Percentiles rank a stretch among this genome's conserved stretches.
Evolutionary conservation across 1,284 basidiomycete genomes (phyloP).

Genomic region (Anthracocystis setariae): DNA sequence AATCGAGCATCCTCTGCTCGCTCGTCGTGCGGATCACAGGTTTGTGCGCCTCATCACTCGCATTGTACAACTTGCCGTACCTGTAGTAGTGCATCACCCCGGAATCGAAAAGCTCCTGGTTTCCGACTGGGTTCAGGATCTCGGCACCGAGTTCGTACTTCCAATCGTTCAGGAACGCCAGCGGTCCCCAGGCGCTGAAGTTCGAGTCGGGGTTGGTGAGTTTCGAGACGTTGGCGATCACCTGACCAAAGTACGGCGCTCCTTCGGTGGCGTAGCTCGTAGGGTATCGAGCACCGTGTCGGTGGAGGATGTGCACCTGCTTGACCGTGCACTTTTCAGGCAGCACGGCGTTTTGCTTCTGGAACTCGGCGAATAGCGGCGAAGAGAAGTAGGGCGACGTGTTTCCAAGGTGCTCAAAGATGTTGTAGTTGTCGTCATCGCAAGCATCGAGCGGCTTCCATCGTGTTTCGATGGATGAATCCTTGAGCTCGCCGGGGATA

Average conservation of each 20-base stretch:
- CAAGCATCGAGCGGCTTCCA: conserved; percentile 33
- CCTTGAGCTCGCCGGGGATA: conserved; percentile 40
- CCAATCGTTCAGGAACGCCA: conserved; percentile 80
- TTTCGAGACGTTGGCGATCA: conserved; percentile 44
- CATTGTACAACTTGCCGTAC: conserved; percentile 63
- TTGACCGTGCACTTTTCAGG: conserved; percentile 43
- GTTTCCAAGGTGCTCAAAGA: conserved; percentile 58
- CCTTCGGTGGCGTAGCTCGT: conserved; percentile 50
- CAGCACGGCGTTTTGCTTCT: conserved; percentile 29
- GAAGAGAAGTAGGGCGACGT: conserved; percentile 53
- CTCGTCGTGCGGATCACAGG: conserved; percentile 65
- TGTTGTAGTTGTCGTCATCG: conserved; percentile 32
- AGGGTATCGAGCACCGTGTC: conserved; percentile 50
- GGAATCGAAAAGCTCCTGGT: conserved; percentile 74
- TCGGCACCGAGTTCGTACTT: conserved; percentile 73
- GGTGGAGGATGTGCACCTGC: conserved; percentile 54
- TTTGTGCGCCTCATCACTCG: conserved; percentile 51
- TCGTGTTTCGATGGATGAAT: conserved; percentile 47
- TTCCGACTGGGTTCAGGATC: conserved; percentile 80
- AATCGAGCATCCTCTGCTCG: conserved; percentile 82
- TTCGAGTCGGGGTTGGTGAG: conserved; percentile 35
- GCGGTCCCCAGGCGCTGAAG: conserved; percentile 71
- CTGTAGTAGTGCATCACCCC: conserved; percentile 62
- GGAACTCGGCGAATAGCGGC: conserved; percentile 45
- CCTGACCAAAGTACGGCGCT: conserved; percentile 43